These are phyloP conservation scores for Mrakia hoshinonis DNA, from an alignment of 768 basidiomycete species.

Conservation along the genomic window DNA sequence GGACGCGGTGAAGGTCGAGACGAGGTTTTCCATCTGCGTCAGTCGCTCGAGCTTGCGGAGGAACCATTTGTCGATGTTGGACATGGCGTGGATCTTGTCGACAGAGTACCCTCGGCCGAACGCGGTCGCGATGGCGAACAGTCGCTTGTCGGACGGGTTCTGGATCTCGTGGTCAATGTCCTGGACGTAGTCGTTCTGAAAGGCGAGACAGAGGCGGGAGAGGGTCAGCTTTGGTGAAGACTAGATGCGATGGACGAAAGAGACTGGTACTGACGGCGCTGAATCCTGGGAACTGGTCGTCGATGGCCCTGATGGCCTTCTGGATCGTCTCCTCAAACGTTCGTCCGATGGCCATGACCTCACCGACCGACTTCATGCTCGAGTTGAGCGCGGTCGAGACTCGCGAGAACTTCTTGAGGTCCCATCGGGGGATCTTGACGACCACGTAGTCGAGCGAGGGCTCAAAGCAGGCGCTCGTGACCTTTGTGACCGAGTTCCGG, in stretches of 20 bases:
- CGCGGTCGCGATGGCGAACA: slow-evolving; percentile 91
- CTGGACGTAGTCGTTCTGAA: slow-evolving; percentile 73
- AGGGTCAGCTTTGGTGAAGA: neutral
- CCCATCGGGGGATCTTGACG: slow-evolving; percentile 99
- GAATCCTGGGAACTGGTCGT: slow-evolving; percentile 90
- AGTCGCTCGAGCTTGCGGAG: slow-evolving; percentile 78
- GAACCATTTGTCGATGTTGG: slow-evolving; percentile 99
- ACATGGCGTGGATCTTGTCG: slow-evolving; percentile 95
- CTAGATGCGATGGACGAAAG: neutral
- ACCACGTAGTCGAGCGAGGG: slow-evolving; percentile 94
- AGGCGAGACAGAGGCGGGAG: neutral
- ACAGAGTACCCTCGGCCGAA: slow-evolving; percentile 88
- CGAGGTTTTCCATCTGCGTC: slow-evolving; percentile 63
- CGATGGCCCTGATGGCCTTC: slow-evolving; percentile 93
- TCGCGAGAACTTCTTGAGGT: slow-evolving; percentile 92
- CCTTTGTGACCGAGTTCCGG: slow-evolving; percentile 92
- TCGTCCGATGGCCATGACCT: slow-evolving; percentile 97
- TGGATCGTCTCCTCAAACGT: slow-evolving; percentile 99
- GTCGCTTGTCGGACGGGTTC: slow-evolving; percentile 93
- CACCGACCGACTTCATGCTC: slow-evolving; percentile 98
- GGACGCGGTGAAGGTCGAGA: slow-evolving; percentile 57
- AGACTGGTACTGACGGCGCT: slow-evolving; percentile 51
- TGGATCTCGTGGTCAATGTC: slow-evolving; percentile 85
- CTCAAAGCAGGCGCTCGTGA: slow-evolving; percentile 95
- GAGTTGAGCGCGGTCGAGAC: slow-evolving; percentile 84